Evolutionary conservation across 2,329 filamentous ascomycete genomes (phyloP).

Genomic region (Penicillium glabrum): DNA sequence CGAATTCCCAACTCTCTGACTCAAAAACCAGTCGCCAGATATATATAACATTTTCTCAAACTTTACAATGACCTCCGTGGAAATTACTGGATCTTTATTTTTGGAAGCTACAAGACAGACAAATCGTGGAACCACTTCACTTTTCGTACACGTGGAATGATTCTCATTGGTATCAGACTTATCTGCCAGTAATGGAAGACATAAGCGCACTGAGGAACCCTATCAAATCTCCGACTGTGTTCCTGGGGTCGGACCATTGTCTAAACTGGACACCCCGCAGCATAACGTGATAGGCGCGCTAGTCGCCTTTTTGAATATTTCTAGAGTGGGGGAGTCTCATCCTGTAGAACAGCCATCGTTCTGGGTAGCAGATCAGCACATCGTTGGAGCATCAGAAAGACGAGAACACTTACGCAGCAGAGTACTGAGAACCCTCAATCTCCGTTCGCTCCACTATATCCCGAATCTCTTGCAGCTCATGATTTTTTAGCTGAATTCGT

Average conservation of each 20-base stretch:
- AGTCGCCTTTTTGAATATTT: fast-evolving
- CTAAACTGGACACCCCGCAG: background rate
- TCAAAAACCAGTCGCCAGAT: too few species aligned
- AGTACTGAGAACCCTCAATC: background rate
- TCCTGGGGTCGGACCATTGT: background rate
- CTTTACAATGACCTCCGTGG: too few species aligned
- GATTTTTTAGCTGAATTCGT: background rate
- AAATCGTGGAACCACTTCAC: too few species aligned
- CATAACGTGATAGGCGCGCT: background rate
- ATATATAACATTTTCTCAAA: too few species aligned
- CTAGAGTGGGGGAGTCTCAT: background rate
- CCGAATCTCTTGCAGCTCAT: background rate
- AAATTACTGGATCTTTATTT: too few species aligned
- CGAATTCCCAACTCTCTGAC: fast-evolving
- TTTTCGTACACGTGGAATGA: background rate
- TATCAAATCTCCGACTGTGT: background rate
- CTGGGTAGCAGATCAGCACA: background rate
- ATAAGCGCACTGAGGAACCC: background rate
- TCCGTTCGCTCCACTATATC: background rate
- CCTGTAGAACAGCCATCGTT: background rate
- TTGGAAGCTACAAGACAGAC: too few species aligned
- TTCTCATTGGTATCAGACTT: background rate
- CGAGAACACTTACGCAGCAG: background rate
- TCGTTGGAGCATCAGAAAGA: background rate
- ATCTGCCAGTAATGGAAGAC: too few species aligned